Base-by-base conservation (phyloP, 768 basidiomycete species). In the Mycena maculata region DNA sequence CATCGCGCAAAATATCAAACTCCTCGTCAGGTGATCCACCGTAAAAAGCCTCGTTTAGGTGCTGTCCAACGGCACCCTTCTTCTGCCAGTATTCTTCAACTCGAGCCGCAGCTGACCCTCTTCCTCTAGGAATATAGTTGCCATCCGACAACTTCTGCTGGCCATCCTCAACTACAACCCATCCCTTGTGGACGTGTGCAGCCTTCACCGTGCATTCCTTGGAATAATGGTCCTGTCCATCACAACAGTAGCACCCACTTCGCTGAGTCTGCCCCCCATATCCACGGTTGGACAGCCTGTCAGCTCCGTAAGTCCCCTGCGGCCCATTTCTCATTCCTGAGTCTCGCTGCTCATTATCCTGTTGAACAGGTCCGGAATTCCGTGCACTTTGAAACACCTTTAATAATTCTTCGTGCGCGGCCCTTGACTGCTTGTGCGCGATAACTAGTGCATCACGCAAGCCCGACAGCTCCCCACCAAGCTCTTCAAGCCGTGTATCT, bases 11-110 rank as follows among this genome's bases (percentile, higher is more conserved):
- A 1, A 27, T 22, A 48, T 66, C 65, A 25, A 60, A 52, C 20
- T 65, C 64, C 25, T 65, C 63, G 4, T 63, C 61, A 13, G 11
- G 23, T 4, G 58, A 33, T 23, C 30, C 49, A 22, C 50, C 59
- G 16, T 62, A 62, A 28, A 52, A 52, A 12, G 50, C 11, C 9
- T 61, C 52, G 9, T 33, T 15, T 25, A 28, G 61, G 31, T 61
- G 59, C n/a, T 67, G 65, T 22, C 65, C 54, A 10, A 54, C 49
- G 11, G 42, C 31, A 23, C 58, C 39, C 22, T 67, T 67, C n/a
- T 28, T 48, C 16, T 54, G 48, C 65, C 65, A 67, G 33, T 67
- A 67, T 31, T 60, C 59, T 30, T 60, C 65, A 38, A 67, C 65
- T 4, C 59, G 49, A 16, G 20, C n/a, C 2, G 49, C 53, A 9